Conservation (phyloP, 2,329 filamentous ascomycete genomes). For the Colletotrichum zoysiae region DNA sequence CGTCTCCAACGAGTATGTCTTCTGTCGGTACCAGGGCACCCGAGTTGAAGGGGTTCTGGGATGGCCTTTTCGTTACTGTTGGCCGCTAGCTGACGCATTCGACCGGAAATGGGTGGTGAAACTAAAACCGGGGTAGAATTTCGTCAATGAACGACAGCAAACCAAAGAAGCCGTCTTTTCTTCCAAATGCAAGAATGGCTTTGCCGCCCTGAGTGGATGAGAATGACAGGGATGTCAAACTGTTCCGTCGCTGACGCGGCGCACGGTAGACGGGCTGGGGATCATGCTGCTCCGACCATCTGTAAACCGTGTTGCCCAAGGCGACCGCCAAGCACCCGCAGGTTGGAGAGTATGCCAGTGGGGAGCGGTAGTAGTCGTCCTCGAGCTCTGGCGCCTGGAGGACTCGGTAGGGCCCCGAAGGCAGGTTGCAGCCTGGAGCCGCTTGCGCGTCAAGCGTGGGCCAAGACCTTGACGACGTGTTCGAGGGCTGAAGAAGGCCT, state of each 20-base stretch:
- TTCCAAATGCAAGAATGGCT: constrained; percentile 86
- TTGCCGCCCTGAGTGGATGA: constrained; percentile 82
- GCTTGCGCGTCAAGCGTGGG: not conserved
- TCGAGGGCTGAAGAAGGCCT: constrained; percentile 47
- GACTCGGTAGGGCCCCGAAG: constrained; percentile 83
- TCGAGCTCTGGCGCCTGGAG: constrained; percentile 90
- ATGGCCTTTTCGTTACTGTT: constrained; percentile 64
- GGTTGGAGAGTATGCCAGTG: constrained; percentile 85
- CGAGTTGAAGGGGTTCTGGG: constrained; percentile 61
- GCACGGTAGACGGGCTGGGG: constrained; percentile 68
- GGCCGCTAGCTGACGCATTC: constrained; percentile 88
- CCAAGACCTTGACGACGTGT: not conserved
- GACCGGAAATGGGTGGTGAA: constrained; percentile 78
- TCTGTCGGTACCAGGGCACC: constrained; percentile 74
- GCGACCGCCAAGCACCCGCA: constrained; percentile 86
- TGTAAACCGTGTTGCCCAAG: constrained; percentile 82
- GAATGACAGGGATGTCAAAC: constrained; percentile 89
- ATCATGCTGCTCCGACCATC: constrained; percentile 85
- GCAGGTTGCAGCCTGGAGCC: constrained; percentile 56
- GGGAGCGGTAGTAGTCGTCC: constrained; percentile 95
- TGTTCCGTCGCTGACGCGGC: constrained; percentile 46
- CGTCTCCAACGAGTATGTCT: constrained; percentile 88
- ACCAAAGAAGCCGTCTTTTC: constrained; percentile 80
- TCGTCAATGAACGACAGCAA: constrained; percentile 83
- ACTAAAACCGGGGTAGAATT: constrained; percentile 77